Percentiles rank a stretch among this genome's conserved stretches.
phyloP scores from a whole-genome alignment of 176 grass and related monocot genomes.

The Bromus sterilis region DNA sequence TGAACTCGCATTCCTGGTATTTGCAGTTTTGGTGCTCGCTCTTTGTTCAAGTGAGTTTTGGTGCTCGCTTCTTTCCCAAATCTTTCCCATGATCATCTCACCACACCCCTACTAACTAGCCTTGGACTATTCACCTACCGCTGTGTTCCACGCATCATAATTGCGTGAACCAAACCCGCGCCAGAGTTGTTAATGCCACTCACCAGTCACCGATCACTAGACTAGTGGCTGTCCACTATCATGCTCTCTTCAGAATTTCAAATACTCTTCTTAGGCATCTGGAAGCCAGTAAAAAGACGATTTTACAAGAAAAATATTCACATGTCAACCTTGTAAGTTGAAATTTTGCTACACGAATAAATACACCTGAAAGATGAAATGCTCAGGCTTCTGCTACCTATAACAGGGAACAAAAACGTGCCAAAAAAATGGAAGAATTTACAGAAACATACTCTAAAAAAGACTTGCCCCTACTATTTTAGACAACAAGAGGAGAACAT shows the following conservation, averaged over 20 bases:
- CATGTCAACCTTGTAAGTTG: not conserved
- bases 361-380: conserved; percentile 14
- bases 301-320: not conserved
- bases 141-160: not conserved
- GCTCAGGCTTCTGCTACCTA: not conserved
- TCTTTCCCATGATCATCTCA: no score
- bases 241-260: not conserved
- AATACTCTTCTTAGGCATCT: no score
- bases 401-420: not conserved
- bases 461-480: not conserved
- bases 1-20: no score
- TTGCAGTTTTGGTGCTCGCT: no score
- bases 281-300: not conserved
- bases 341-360: not conserved
- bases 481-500: not conserved
- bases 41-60: no score
- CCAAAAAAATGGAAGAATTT: conserved; percentile 16
- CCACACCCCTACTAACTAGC: not conserved
- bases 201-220: not conserved
- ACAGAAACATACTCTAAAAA: not conserved
- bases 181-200: not conserved
- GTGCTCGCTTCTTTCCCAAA: no score
- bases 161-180: not conserved
- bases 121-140: not conserved
- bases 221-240: not conserved